Base-by-base conservation (phyloP, 139 green algal species). In the Trebouxia sp. region DNA sequence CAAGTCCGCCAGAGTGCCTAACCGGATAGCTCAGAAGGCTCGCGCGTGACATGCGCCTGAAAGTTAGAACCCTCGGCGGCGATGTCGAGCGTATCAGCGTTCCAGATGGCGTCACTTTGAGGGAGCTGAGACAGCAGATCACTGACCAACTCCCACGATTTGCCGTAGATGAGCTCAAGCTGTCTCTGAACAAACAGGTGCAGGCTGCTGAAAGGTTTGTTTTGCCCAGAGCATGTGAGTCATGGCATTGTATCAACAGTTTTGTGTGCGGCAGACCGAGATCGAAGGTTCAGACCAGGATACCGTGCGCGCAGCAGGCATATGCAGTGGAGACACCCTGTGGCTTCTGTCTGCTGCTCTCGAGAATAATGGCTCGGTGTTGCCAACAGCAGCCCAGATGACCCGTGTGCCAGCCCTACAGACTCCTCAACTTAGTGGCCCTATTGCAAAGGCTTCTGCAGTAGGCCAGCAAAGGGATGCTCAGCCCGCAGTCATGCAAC, bases 251-350 rank as follows among this genome's bases (percentile, higher is more conserved):
- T 43, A 41, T 35, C 15, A 28, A 41, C 15, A n/a, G n/a, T n/a
- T n/a, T n/a, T n/a, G n/a, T n/a, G n/a, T n/a, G n/a, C n/a, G n/a
- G n/a, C 35, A 72, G 62, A 35, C 11, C 10, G 62, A 72, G 62
- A 17, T 72, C 8, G 62, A 72, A 30, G 62, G 62, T 22, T 11
- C 62, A 72, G 32, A 1, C n/a, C 32, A 30, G 5, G 76, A 81
- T 20, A 74, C 22, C 14, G n/a, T 47, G 53, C 20, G 37, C 0
- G 8, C 62, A n/a, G 62, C 62, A 45, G 62, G 62, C 35, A 62
- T 89, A 22, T 79, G 80, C 48, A 30, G n/a, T 51, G 85, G 85
- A 35, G 85, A 89, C 38, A 47, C 86, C 35, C 32, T 89, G n/a
- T 89, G 85, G 85, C 32, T 72, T 35, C 14, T 72, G 62, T n/a